Base-by-base conservation (phyloP, 805 yeast species). In the Candida sakaeoensis region DNA sequence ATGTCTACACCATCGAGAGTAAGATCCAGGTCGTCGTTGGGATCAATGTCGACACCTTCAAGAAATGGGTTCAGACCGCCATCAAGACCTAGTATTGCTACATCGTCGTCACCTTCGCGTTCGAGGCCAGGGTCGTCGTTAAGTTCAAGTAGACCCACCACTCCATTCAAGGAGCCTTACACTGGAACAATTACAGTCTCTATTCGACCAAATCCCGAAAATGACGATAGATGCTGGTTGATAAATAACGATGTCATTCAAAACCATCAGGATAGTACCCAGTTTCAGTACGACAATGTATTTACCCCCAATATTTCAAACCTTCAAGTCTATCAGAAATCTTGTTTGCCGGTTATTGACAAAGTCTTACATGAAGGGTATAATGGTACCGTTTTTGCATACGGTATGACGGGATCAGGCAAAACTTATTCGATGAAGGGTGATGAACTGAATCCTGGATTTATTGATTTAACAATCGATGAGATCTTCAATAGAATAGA, bases 321-420 rank as follows among this genome's bases (percentile, higher is more conserved):
- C 57, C 46, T 54, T 3, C 73, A 75, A 15, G 85, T 91, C 2
- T 91, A 86, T 57, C 63, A 63, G 14, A 57, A 59, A 10, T 66
- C 64, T 70, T 36, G 95, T 78, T 35, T 70, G 54, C 49, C 77
- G 68, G 25, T 72, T 74, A 58, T 80, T 72, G 27, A 65, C 54
- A 46, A 77, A 72, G 56, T 79, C 76, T 45, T 71, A 72, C 50
- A 58, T 32, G 80, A 80, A 12, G 96, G 96, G 0, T 90, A 65
- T 58, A 88, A 88, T 53, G 90, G 90, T 12, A 89, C 96, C 0
- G 87, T 90, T 0, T 90, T 90, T 66, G 97, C 98, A 0, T 90
- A 90, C 57, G 98, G 98, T 1, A 95, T 97, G 23, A 90, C 98
- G 0, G 98, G 98, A 0, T 90, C 97, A 58, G 98, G 98, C 12